Evolutionary conservation across 441 rosid genomes (phyloP).

Genomic region (Erodium texanum): DNA sequence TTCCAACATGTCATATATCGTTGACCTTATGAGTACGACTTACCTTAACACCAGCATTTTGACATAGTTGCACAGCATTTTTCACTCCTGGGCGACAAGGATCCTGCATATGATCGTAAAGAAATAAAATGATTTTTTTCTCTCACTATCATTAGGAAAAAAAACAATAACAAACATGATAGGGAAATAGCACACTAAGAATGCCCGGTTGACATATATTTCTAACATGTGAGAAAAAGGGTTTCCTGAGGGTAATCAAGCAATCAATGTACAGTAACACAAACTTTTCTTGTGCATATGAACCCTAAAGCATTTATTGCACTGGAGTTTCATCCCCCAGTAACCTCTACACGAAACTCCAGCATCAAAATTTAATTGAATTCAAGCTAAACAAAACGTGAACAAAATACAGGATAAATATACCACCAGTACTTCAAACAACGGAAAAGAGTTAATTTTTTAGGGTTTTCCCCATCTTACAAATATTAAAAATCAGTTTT

Average conservation of each 20-base stretch:
- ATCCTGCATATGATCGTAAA: slow-evolving; percentile 38
- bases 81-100: slow-evolving; percentile 90
- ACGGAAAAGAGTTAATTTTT: neutral
- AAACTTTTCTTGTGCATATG: neutral
- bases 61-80: slow-evolving; percentile 77
- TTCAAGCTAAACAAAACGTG: neutral
- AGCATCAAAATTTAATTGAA: neutral
- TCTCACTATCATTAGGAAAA: neutral
- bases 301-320: neutral
- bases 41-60: slow-evolving; percentile 86
- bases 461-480: neutral
- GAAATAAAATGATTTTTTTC: neutral
- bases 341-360: neutral
- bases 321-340: neutral
- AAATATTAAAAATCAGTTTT: neutral
- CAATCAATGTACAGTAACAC: neutral
- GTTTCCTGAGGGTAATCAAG: neutral
- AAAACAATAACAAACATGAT: neutral
- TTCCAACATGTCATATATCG: neutral
- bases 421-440: neutral
- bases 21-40: neutral
- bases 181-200: neutral
- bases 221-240: neutral
- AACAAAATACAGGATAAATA: neutral
- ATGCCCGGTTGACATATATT: neutral